Percentiles rank a stretch among this genome's conserved stretches.
Conservation (phyloP, 106 monocot species). For the Dactylorhiza incarnata region DNA sequence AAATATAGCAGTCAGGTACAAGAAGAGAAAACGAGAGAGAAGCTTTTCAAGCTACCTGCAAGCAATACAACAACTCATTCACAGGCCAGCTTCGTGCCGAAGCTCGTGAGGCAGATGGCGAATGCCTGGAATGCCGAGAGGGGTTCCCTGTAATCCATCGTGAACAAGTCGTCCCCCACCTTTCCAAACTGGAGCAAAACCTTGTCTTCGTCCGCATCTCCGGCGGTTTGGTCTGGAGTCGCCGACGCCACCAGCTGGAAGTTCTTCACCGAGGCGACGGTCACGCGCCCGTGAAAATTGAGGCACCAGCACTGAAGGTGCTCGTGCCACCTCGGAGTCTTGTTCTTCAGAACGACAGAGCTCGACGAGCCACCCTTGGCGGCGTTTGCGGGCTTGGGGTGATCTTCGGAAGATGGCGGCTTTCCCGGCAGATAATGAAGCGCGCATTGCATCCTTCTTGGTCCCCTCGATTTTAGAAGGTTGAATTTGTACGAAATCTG, state of each 20-base stretch:
- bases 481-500: slow-evolving; percentile 66
- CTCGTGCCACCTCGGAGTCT: slow-evolving; percentile 83
- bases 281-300: slow-evolving; percentile 79
- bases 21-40: no score
- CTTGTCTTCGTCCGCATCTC: slow-evolving; percentile 28
- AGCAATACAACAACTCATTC: slow-evolving; percentile 24
- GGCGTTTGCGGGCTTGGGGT: background rate
- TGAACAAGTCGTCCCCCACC: slow-evolving; percentile 58
- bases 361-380: background rate
- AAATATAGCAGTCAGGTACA: no score
- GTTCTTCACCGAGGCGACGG: slow-evolving; percentile 83
- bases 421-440: slow-evolving; percentile 16
- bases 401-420: background rate
- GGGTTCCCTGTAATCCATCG: slow-evolving; percentile 64
- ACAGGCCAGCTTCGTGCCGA: slow-evolving; percentile 60
- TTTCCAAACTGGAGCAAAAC: slow-evolving; percentile 77
- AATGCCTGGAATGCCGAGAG: slow-evolving; percentile 73
- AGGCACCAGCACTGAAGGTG: slow-evolving; percentile 92
- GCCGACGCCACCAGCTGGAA: slow-evolving; percentile 52
- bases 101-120: slow-evolving; percentile 60
- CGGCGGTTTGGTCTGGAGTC: slow-evolving; percentile 11
- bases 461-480: slow-evolving; percentile 54
- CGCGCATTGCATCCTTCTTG: slow-evolving; percentile 57
- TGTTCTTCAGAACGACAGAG: slow-evolving; percentile 42
- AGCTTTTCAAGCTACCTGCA: background rate